Evolutionary conservation across 768 basidiomycete species (phyloP).

Genomic region (Auricularia auricula-judae): DNA sequence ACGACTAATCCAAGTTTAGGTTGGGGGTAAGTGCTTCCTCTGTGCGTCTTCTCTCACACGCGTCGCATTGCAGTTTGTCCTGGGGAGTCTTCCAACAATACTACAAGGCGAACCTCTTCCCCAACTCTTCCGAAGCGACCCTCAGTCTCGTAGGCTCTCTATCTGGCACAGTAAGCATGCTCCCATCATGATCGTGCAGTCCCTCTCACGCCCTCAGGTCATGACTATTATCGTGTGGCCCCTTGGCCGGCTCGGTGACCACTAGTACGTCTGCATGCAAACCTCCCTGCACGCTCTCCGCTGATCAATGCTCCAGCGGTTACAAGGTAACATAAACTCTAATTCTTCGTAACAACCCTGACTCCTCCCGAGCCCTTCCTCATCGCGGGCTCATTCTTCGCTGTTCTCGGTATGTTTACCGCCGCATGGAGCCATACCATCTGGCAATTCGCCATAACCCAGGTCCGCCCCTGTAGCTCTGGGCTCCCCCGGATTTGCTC

Average conservation of each 20-base stretch:
- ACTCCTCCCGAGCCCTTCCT: neutral
- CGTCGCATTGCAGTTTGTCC: neutral
- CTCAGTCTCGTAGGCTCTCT: conserved; percentile 2
- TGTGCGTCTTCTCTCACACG: neutral
- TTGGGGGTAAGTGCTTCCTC: neutral
- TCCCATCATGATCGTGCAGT: neutral
- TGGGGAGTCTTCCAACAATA: conserved; percentile 5
- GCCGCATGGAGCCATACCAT: neutral
- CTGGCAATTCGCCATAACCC: conserved; percentile 5
- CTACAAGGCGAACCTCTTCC: conserved; percentile 4
- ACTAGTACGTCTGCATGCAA: neutral
- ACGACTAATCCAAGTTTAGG: neutral
- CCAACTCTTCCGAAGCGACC: neutral
- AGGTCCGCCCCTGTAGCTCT: neutral
- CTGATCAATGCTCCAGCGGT: neutral
- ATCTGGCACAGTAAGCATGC: neutral
- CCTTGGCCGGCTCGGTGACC: conserved; percentile 1
- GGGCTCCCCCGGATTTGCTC: neutral
- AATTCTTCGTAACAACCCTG: neutral
- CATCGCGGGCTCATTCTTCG: conserved; percentile 1
- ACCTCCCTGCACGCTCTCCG: neutral
- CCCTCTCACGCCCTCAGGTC: neutral
- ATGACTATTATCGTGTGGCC: conserved; percentile 2
- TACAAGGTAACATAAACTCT: neutral
- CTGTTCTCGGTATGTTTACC: neutral